Evolutionary conservation across 495 filamentous ascomycete genomes (phyloP), one percentile per base, ranked within the genome.

Genomic region (Penicillium pulvis): DNA sequence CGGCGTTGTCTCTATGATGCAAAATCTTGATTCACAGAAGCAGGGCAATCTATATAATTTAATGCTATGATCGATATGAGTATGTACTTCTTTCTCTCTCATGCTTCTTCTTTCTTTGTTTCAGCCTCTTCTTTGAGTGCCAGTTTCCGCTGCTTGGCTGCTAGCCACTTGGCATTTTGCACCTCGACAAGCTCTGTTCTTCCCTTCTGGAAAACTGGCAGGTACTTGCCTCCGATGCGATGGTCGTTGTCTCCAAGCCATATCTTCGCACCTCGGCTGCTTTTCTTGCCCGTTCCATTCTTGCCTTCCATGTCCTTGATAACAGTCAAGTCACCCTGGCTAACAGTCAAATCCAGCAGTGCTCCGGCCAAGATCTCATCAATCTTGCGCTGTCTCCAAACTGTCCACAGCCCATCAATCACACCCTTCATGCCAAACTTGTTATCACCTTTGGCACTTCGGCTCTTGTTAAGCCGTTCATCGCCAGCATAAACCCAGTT

Each of bases 381-480:
- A 47, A 98, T 90, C 80, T 95, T 96, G 45, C 81, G 79, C 66
- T 85, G 80, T 60, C 90, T 83, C 93, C 93, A 98, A 24, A 81
- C 73, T 56, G 77, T 75, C 95, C 95, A 98, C 53, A 94, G 48
- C 20, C 84, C 76, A 51, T 90, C 88, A 39, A 91, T 79, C 3
- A 97, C 71, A 0, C 90, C 91, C 3, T 76, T 74, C n/a, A 77
- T 56, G 1, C 87, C 90, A 67, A 83, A 85, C 71, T 86, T 86
- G 51, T 78, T 71, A 56, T 80, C 70, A 51, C 78, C 73, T 44
- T 71, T 73, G 41, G 61, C 62, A 44, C 64, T 68, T 24, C 57
- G 64, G 33, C 56, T 64, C 45, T 69, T 71, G n/a, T 61, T 62
- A 17, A 72, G 63, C 6, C 79, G 69, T 39, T 67, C 68, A 45